Percentiles rank a stretch among this genome's conserved stretches.
Evolutionary conservation across 306 rosid genomes (phyloP).

Genomic region (barrel medic (Medicago truncatula)): DNA sequence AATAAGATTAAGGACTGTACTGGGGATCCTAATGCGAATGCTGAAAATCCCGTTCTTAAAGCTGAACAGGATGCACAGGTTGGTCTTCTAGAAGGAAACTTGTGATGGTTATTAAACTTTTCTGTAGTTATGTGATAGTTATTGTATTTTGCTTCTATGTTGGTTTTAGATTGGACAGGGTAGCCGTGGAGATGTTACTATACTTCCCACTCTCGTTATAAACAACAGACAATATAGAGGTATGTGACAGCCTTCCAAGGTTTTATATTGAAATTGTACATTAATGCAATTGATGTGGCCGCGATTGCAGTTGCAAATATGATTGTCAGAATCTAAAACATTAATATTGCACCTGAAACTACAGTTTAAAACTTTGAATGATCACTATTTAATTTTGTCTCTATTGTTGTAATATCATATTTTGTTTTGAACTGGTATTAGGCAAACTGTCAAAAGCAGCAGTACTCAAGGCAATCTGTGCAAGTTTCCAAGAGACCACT

Average conservation of each 20-base stretch:
- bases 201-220: slow-evolving; percentile 90
- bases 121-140: background rate
- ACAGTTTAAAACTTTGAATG: background rate
- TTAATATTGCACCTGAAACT: background rate
- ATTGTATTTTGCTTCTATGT: slow-evolving; percentile 4
- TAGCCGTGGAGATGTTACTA: slow-evolving; percentile 92
- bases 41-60: slow-evolving; percentile 71
- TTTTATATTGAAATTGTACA: background rate
- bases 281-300: background rate
- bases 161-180: slow-evolving; percentile 84
- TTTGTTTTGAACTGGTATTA: slow-evolving; percentile 33
- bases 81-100: slow-evolving; percentile 14
- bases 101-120: too few relatives aligned
- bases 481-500: slow-evolving; percentile 91
- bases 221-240: slow-evolving; percentile 97
- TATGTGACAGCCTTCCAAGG: slow-evolving; percentile 39
- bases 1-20: slow-evolving; percentile 73
- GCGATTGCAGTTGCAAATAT: background rate
- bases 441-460: slow-evolving; percentile 88
- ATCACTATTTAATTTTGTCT: background rate
- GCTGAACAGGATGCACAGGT: slow-evolving; percentile 95
- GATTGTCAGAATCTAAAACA: background rate
- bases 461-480: slow-evolving; percentile 90
- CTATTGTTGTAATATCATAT: background rate
- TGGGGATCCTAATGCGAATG: slow-evolving; percentile 73